Evolutionary conservation across 345 rosid genomes (phyloP), one percentile per base, ranked within the genome.

Genomic region (Trapa incisa): DNA sequence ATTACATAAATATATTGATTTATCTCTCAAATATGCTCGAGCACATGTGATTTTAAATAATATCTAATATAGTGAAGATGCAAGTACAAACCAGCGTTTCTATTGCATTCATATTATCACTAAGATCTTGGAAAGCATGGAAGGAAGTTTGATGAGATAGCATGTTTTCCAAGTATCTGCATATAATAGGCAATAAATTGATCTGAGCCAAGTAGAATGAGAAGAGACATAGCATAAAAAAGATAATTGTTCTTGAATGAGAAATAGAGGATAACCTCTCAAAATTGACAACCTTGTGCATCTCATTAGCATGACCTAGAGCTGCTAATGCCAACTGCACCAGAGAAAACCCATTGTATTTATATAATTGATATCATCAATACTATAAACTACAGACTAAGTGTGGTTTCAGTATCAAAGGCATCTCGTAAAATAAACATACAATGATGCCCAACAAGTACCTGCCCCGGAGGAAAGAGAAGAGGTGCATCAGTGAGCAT

Each of bases 401-500:
- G 7, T 45, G 48, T 45, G 48, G 48, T 45, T 13, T 62, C 52
- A 64, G 41, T 63, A 63, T 52, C 65, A 47, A 22, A 64, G 32
- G n/a, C 35, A 16, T 39, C 45, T 6, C 39, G 15, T 13, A 37
- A 50, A 64, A n/a, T 13, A 47, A 35, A 58, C 57, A 61, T 32
- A 16, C 67, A 12, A 56, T 60, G 14, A 65, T 61, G 9, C 22
- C 63, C 38, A 41, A 65, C 60, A 45, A 66, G 6, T 76, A 94
- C 97, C 97, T 87, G 97, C 67, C 95, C 99, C 29, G 97, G 99
- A 69, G 99, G 83, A 75, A 83, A 91, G 32, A 91, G 79, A 76
- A 87, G 96, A 14, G 95, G 88, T 68, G 95, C 96, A 80, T 94
- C 97, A 66, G 99, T 91, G 66, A 94, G 85, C 89, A 91, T 87